Evolutionary conservation across 352 stramenopile genomes (phyloP).

Genomic region (Phytophthora uliginosa): DNA sequence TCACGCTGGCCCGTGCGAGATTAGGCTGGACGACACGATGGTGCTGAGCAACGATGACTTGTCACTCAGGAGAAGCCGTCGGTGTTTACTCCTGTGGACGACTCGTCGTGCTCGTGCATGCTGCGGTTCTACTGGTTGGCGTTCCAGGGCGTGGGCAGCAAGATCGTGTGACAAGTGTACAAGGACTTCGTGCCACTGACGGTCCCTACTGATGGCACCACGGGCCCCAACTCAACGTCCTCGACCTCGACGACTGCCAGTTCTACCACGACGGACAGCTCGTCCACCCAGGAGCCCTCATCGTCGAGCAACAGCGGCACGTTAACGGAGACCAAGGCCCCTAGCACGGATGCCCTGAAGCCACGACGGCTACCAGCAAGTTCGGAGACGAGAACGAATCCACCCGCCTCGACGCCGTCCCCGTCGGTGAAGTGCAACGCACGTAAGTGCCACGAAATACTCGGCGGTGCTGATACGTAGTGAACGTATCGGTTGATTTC

Average conservation of each 20-base stretch:
- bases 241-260: slow-evolving; percentile 8
- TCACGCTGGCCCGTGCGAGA: slow-evolving; percentile 32
- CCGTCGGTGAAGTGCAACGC: slow-evolving; percentile 27
- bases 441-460: slow-evolving; percentile 16
- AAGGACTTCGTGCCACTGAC: slow-evolving; percentile 38
- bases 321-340: slow-evolving; percentile 3
- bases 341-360: slow-evolving; percentile 15
- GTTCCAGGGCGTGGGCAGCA: slow-evolving; percentile 33
- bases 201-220: slow-evolving; percentile 18
- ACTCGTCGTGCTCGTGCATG: slow-evolving; percentile 43
- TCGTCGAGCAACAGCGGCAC: slow-evolving; percentile 19
- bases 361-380: slow-evolving; percentile 4
- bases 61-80: slow-evolving; percentile 26
- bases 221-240: slow-evolving; percentile 31
- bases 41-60: slow-evolving; percentile 41
- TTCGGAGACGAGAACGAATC: slow-evolving; percentile 10
- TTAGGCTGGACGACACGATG: slow-evolving; percentile 33
- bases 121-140: slow-evolving; percentile 44
- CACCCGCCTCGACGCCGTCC: slow-evolving; percentile 21
- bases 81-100: slow-evolving; percentile 41
- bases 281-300: slow-evolving; percentile 1
- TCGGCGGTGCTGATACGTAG: not conserved
- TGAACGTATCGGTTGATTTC: not conserved
- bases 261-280: slow-evolving; percentile 7
- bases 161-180: slow-evolving; percentile 42